Percentiles rank a stretch among this genome's conserved stretches.
phyloP scores from a whole-genome alignment of 1,139 yeast genomes.

The Geotrichum bryndzae region DNA sequence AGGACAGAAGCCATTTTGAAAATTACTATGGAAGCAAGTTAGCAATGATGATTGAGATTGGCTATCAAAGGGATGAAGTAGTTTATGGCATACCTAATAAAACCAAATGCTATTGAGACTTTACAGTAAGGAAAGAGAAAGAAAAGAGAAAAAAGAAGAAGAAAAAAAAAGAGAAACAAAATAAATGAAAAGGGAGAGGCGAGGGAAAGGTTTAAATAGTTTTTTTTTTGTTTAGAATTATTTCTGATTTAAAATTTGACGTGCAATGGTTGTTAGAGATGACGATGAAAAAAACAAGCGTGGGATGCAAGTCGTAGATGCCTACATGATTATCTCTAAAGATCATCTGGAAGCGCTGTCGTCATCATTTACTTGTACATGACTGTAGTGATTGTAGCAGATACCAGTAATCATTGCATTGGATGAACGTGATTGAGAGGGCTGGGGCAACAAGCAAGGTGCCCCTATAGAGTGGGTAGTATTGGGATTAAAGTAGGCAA shows the following conservation, averaged over 20 bases:
- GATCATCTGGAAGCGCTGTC: not conserved
- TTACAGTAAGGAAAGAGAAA: slow-evolving; percentile 4
- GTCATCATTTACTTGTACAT: not conserved
- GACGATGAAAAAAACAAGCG: not conserved
- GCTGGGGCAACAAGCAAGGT: not conserved
- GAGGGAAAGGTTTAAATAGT: slow-evolving; percentile 8
- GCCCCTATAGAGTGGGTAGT: not conserved
- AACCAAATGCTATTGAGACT: slow-evolving; percentile 7
- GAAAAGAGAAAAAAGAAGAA: not conserved
- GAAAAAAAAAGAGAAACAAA: not conserved
- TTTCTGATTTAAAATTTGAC: not conserved
- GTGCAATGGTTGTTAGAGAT: not conserved
- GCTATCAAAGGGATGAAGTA: not conserved
- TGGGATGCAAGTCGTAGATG: not conserved
- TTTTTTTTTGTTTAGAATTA: not conserved
- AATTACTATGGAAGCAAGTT: not conserved
- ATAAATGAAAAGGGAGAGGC: not conserved
- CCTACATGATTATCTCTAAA: not conserved
- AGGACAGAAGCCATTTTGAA: slow-evolving; percentile 19
- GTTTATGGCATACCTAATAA: slow-evolving; percentile 5
- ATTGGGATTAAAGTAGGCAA: too few relatives aligned
- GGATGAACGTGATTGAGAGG: not conserved
- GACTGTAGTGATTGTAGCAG: not conserved
- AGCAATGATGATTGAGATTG: not conserved
- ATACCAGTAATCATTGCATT: too few relatives aligned